Conservation (phyloP, 495 filamentous ascomycete genomes). For the Aspergillus steynii region DNA sequence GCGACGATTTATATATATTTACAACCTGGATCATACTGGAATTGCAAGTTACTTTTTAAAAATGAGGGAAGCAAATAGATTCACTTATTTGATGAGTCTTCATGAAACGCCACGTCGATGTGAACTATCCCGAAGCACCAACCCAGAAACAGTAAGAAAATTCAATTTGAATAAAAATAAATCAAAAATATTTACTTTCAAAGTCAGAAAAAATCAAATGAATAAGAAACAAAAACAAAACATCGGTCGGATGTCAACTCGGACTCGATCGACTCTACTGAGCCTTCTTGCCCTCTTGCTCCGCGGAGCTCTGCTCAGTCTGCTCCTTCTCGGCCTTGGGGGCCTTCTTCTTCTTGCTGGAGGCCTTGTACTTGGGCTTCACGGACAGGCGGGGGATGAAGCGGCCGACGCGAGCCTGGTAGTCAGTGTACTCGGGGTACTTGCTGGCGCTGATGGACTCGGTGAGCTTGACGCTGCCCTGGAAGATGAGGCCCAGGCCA, state of each 20-base stretch:
- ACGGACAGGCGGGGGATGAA: conserved; percentile 70
- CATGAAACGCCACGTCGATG: not conserved
- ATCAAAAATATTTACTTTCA: conserved; percentile 13
- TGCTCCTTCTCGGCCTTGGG: conserved; percentile 7
- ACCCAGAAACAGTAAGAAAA: not conserved
- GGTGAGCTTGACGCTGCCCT: conserved; percentile 83
- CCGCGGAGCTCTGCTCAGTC: conserved; percentile 13
- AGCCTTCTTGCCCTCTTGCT: conserved; percentile 16
- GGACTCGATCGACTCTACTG: conserved; percentile 2
- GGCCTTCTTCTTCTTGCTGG: conserved; percentile 26
- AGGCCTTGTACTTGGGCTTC: conserved; percentile 36
- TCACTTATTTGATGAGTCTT: no score
- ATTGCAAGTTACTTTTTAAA: no score
- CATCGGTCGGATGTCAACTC: not conserved
- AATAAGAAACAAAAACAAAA: conserved; percentile 10
- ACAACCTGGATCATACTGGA: no score
- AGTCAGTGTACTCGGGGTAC: conserved; percentile 85
- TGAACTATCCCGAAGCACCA: not conserved
- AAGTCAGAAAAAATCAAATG: conserved; percentile 1
- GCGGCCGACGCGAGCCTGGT: conserved; percentile 77
- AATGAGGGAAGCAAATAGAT: no score
- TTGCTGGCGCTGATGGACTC: conserved; percentile 77
- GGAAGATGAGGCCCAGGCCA: conserved; percentile 76
- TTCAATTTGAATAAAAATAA: conserved; percentile 2
- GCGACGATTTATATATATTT: no score